phyloP scores from a whole-genome alignment of 306 rosid genomes.

The Casuarina cunninghamiana region DNA sequence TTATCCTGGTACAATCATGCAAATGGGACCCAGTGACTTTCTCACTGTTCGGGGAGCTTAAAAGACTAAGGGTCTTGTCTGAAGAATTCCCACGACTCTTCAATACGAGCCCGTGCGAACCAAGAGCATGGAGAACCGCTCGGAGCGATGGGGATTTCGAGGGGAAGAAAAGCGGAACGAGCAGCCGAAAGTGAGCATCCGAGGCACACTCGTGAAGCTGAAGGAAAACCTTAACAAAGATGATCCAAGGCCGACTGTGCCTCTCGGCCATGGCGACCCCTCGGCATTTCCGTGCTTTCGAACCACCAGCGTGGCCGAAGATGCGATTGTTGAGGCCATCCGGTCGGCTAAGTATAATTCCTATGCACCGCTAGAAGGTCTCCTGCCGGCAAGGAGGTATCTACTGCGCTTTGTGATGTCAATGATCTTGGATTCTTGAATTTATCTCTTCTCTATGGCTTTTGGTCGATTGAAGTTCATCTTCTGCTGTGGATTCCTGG shows the following conservation, averaged over 20 bases:
- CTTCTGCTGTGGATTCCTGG: no score
- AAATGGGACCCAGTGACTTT: no score
- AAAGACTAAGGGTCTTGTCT: no score
- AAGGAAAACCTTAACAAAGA: conserved; percentile 9
- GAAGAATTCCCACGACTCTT: neutral
- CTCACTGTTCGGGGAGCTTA: no score
- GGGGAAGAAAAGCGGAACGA: neutral
- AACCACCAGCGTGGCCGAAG: conserved; percentile 25
- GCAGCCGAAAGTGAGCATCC: conserved; percentile 1
- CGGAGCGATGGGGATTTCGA: conserved; percentile 6
- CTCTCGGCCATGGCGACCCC: conserved; percentile 40
- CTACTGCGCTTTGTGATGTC: neutral
- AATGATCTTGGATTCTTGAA: no score
- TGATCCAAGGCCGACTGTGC: conserved; percentile 15
- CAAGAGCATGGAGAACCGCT: conserved; percentile 4
- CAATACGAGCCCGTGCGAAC: neutral
- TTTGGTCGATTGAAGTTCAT: neutral
- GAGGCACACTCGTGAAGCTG: conserved; percentile 6
- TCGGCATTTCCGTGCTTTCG: conserved; percentile 34
- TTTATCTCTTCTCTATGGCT: neutral
- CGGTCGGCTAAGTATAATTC: conserved; percentile 29
- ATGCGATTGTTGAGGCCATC: conserved; percentile 32
- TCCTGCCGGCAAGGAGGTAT: conserved; percentile 29
- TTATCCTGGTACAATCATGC: no score
- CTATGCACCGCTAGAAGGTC: conserved; percentile 20